Percentiles rank a stretch among this genome's conserved stretches.
Evolutionary conservation across 306 rosid species (phyloP).

Genomic region (Quercus aquifolioides): DNA sequence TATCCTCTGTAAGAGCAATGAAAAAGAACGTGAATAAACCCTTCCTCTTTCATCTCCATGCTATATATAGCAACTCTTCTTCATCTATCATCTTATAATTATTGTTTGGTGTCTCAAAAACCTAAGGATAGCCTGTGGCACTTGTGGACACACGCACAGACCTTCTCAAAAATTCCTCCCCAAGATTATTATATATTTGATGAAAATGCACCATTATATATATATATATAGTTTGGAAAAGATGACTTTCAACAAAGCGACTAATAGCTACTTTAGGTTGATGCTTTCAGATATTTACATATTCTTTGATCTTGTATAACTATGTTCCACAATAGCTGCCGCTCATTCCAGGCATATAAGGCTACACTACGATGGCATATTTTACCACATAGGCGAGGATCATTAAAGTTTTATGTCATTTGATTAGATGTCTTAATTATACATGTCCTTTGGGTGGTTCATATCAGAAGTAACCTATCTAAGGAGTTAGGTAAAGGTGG

Average conservation of each 20-base stretch:
- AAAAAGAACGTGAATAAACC: neutral
- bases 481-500: neutral
- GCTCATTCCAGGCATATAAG: neutral
- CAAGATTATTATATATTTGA: no score
- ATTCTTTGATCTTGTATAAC: neutral
- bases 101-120: neutral
- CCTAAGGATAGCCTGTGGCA: neutral
- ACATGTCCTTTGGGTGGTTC: no score
- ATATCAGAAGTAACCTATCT: neutral
- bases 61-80: neutral
- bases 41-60: neutral
- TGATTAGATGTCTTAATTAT: no score
- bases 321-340: no score
- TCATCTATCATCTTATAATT: neutral
- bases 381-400: no score
- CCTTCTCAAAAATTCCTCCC: neutral
- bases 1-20: neutral
- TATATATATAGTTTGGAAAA: neutral
- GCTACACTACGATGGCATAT: neutral
- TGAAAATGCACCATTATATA: neutral
- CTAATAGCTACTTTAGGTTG: neutral
- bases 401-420: no score
- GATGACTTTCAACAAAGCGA: neutral
- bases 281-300: neutral
- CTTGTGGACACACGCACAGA: neutral